Evolutionary conservation across 2,329 filamentous ascomycete genomes (phyloP).

Genomic region (Apiospora marii): DNA sequence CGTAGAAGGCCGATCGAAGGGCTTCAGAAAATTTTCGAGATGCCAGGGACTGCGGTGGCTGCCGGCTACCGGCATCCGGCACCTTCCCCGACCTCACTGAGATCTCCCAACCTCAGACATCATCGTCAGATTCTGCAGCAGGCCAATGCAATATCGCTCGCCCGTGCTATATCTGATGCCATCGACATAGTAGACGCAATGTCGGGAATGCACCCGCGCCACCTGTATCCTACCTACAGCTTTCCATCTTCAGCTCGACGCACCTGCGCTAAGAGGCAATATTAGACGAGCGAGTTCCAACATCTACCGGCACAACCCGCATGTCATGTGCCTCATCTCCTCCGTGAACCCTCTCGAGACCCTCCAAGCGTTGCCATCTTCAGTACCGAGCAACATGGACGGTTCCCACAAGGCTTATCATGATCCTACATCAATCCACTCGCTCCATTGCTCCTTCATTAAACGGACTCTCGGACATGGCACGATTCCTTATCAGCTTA

Average conservation of each 20-base stretch:
- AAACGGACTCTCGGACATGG: background rate
- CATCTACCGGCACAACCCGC: slow-evolving; percentile 5
- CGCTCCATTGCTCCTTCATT: background rate
- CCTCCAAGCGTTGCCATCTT: background rate
- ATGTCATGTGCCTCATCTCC: background rate
- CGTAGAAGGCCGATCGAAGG: slow-evolving; percentile 14
- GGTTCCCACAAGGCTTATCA: slow-evolving; percentile 2
- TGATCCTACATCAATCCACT: slow-evolving; percentile 7
- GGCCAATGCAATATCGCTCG: slow-evolving; percentile 4
- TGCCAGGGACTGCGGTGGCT: slow-evolving; percentile 10
- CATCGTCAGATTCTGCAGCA: slow-evolving; percentile 18
- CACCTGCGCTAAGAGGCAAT: slow-evolving; percentile 3
- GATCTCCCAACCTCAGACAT: slow-evolving; percentile 17
- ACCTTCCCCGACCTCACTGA: background rate
- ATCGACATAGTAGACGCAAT: background rate
- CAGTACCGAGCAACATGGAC: background rate
- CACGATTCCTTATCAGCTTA: background rate
- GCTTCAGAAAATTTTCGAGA: background rate
- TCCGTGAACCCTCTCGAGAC: too few relatives aligned
- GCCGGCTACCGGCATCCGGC: background rate
- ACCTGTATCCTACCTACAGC: background rate
- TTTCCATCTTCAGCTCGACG: background rate
- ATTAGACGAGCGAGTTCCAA: slow-evolving; percentile 1
- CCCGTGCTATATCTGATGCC: background rate
- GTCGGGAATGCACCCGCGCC: slow-evolving; percentile 7